Percentiles rank a stretch among this genome's conserved stretches.
phyloP scores from a whole-genome alignment of 495 filamentous ascomycete species.

The Podospora pseudoanserina region DNA sequence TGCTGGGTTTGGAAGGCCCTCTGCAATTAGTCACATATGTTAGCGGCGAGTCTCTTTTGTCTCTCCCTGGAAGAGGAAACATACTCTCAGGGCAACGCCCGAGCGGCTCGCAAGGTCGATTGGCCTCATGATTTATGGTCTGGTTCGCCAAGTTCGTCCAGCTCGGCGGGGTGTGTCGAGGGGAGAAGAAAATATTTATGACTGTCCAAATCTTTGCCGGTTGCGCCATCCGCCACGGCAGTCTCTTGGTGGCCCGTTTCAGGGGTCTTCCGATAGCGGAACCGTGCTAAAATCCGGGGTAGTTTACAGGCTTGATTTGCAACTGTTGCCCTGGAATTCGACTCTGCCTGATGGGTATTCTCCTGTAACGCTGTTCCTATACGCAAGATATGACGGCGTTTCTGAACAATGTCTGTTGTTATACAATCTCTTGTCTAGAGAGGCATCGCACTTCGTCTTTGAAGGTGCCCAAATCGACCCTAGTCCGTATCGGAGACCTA shows the following conservation, averaged over 20 bases:
- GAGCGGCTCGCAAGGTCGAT: slow-evolving; percentile 40
- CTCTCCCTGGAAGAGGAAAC: neutral
- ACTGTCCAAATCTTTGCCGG: neutral
- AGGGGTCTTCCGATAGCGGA: slow-evolving; percentile 20
- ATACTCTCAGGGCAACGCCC: slow-evolving; percentile 34
- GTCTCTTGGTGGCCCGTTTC: slow-evolving; percentile 3
- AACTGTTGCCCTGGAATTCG: neutral
- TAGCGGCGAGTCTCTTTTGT: neutral
- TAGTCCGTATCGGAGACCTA: neutral
- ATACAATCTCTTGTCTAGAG: neutral
- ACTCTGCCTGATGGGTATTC: neutral
- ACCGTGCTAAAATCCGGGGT: slow-evolving; percentile 15
- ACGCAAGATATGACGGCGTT: neutral
- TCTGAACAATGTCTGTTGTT: neutral
- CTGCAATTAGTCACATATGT: slow-evolving; percentile 13
- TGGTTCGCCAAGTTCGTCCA: slow-evolving; percentile 14
- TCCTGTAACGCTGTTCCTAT: neutral
- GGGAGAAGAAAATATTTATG: slow-evolving; percentile 9
- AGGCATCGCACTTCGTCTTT: neutral
- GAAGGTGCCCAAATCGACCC: neutral
- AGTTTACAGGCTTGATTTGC: neutral
- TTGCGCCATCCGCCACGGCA: slow-evolving; percentile 16
- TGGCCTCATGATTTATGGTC: slow-evolving; percentile 34
- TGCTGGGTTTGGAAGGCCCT: slow-evolving; percentile 30
- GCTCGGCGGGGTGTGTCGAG: slow-evolving; percentile 12